A percentile compares a stretch with the other conserved stretches of the same genome.
phyloP scores from a whole-genome alignment of 2,329 filamentous ascomycete genomes.

The Aureobasidium zeae region DNA sequence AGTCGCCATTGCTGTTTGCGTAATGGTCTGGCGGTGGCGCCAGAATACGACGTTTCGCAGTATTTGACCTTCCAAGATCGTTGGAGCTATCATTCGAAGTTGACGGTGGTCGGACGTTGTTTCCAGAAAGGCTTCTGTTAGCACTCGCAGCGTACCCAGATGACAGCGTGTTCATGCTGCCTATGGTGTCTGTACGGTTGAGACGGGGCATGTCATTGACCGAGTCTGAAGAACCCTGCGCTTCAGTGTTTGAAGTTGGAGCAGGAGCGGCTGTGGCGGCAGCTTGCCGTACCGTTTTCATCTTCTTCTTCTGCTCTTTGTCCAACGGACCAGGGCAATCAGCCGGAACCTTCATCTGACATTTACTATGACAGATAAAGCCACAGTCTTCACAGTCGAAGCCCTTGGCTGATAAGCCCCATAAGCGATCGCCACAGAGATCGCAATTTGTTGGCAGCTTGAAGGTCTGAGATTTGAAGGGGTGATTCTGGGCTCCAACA shows the following conservation, averaged over 20 bases:
- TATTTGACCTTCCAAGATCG: slow-evolving; percentile 19
- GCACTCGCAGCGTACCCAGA: slow-evolving; percentile 79
- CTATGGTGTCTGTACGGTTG: slow-evolving; percentile 78
- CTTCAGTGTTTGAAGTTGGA: slow-evolving; percentile 16
- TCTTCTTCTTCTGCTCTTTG: slow-evolving; percentile 92
- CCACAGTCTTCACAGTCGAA: slow-evolving; percentile 95
- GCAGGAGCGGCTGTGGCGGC: slow-evolving; percentile 49
- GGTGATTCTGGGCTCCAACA: slow-evolving; percentile 85
- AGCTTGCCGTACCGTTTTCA: slow-evolving; percentile 78
- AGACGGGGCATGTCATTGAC: slow-evolving; percentile 55
- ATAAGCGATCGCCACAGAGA: slow-evolving; percentile 90
- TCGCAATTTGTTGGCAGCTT: slow-evolving; percentile 99
- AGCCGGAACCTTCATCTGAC: slow-evolving; percentile 95
- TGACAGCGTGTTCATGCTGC: slow-evolving; percentile 62
- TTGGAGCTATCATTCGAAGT: slow-evolving; percentile 36
- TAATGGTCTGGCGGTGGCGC: slow-evolving; percentile 82
- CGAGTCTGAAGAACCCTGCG: slow-evolving; percentile 18
- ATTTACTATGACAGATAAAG: slow-evolving; percentile 97
- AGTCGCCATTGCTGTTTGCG: slow-evolving; percentile 43
- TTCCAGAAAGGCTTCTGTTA: slow-evolving; percentile 63
- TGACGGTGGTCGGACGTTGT: slow-evolving; percentile 29
- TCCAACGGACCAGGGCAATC: slow-evolving; percentile 88
- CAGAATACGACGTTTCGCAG: slow-evolving; percentile 55
- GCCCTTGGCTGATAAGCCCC: slow-evolving; percentile 92
- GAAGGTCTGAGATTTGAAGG: slow-evolving; percentile 98